Conservation (phyloP, 169 alveolate genomes). For the Condylostoma magnum region DNA sequence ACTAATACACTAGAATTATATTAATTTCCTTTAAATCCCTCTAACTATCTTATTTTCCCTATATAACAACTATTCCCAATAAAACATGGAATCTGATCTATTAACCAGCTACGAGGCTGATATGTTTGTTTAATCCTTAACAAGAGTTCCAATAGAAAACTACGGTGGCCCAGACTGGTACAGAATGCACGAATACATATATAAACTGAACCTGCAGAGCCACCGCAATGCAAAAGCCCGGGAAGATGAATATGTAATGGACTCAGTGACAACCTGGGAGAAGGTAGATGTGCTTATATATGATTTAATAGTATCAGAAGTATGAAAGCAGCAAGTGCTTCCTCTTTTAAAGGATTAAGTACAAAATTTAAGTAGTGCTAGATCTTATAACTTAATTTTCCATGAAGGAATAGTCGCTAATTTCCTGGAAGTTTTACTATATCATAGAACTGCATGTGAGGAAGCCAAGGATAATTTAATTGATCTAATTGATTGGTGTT, state of each 20-base stretch:
- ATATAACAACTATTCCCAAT: too few relatives aligned
- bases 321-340: constrained; percentile 62
- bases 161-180: constrained; percentile 64
- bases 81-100: constrained; percentile 32
- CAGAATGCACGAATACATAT: constrained; percentile 55
- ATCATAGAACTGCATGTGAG: constrained; percentile 80
- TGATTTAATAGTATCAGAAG: constrained; percentile 60
- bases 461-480: constrained; percentile 74
- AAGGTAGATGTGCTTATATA: constrained; percentile 60
- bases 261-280: constrained; percentile 59
- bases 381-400: constrained; percentile 56
- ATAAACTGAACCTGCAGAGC: constrained; percentile 65
- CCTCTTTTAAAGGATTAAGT: constrained; percentile 53
- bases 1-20: too few relatives aligned
- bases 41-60: too few relatives aligned
- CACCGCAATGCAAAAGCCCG: constrained; percentile 66
- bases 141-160: constrained; percentile 43
- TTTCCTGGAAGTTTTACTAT: constrained; percentile 69
- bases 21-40: too few relatives aligned
- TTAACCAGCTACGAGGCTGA: constrained; percentile 66
- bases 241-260: constrained; percentile 70
- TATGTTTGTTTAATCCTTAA: constrained; percentile 44
- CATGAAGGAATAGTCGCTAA: constrained; percentile 82
- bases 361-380: constrained; percentile 37
- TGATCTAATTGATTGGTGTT: constrained; percentile 79